A percentile compares a stretch with the other conserved stretches of the same genome.
phyloP scores from a whole-genome alignment of 2,329 filamentous ascomycete genomes.

The Ramichloridium luteum region DNA sequence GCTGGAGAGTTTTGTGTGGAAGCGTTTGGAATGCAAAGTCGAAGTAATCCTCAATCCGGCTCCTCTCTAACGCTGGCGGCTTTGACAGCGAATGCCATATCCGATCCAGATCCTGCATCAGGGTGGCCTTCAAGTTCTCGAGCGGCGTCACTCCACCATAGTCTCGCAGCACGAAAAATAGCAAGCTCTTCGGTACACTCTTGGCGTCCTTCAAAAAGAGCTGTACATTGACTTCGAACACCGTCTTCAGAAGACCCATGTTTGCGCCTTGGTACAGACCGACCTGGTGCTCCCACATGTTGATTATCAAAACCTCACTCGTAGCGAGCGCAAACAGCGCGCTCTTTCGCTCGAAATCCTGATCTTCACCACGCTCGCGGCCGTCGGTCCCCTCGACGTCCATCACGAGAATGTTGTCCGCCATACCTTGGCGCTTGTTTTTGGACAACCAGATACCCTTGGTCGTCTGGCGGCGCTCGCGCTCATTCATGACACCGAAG shows the following conservation, averaged over 20 bases:
- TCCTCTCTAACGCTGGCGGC: slow-evolving; percentile 73
- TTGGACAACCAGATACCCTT: slow-evolving; percentile 99
- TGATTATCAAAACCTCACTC: slow-evolving; percentile 94
- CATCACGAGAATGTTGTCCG: slow-evolving; percentile 97
- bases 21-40: slow-evolving; percentile 95
- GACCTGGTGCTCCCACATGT: slow-evolving; percentile 99
- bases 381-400: slow-evolving; percentile 97
- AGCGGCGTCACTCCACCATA: slow-evolving; percentile 88
- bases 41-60: slow-evolving; percentile 91
- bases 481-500: slow-evolving; percentile 96
- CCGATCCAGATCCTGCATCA: slow-evolving; percentile 79
- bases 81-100: slow-evolving; percentile 93
- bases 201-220: slow-evolving; percentile 92
- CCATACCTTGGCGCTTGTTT: slow-evolving; percentile 73
- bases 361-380: slow-evolving; percentile 89
- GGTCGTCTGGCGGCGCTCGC: slow-evolving; percentile 86
- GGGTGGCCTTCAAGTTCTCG: slow-evolving; percentile 75
- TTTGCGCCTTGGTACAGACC: slow-evolving; percentile 96
- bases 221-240: slow-evolving; percentile 97
- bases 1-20: slow-evolving; percentile 92
- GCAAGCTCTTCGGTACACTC: slow-evolving; percentile 77
- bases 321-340: slow-evolving; percentile 93
- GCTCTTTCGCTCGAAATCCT: slow-evolving; percentile 98
- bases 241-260: slow-evolving; percentile 96
- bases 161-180: slow-evolving; percentile 98